Conservation (phyloP, 257 asterid genomes). For the Nemophila menziesii region DNA sequence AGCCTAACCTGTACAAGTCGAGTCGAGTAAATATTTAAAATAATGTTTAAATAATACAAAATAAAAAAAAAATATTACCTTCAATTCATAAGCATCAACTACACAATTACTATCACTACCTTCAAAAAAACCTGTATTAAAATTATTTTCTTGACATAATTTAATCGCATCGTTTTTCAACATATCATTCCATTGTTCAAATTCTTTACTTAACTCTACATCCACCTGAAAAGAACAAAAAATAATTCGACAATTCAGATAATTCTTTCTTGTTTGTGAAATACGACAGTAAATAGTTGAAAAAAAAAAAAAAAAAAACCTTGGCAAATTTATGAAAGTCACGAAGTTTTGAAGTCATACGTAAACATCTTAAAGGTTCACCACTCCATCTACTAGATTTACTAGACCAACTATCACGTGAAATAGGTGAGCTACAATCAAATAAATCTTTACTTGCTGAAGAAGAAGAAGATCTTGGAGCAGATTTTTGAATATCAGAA, state of each 20-base stretch:
- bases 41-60: background rate
- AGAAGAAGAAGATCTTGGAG: conserved; percentile 40
- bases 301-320: conserved; percentile 26
- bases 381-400: conserved; percentile 45
- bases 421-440: conserved; percentile 56
- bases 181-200: conserved; percentile 94
- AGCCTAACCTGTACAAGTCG: conserved; percentile 73
- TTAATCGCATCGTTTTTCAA: conserved; percentile 71
- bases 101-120: conserved; percentile 75
- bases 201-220: conserved; percentile 68
- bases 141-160: conserved; percentile 85
- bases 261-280: background rate
- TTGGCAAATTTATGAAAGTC: conserved; percentile 86
- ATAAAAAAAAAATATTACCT: conserved; percentile 31
- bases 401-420: conserved; percentile 71
- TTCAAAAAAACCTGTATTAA: conserved; percentile 85
- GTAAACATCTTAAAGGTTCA: conserved; percentile 69
- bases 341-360: conserved; percentile 83
- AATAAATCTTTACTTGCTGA: conserved; percentile 53
- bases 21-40: background rate
- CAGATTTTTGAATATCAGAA: conserved; percentile 37
- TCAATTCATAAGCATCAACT: conserved; percentile 92
- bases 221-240: conserved; percentile 53
- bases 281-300: background rate
- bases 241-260: conserved; percentile 5